Evolutionary conservation across 2,329 filamentous ascomycete genomes (phyloP), one percentile per base, ranked within the genome.

Genomic region (Ambrosiella beaveri): DNA sequence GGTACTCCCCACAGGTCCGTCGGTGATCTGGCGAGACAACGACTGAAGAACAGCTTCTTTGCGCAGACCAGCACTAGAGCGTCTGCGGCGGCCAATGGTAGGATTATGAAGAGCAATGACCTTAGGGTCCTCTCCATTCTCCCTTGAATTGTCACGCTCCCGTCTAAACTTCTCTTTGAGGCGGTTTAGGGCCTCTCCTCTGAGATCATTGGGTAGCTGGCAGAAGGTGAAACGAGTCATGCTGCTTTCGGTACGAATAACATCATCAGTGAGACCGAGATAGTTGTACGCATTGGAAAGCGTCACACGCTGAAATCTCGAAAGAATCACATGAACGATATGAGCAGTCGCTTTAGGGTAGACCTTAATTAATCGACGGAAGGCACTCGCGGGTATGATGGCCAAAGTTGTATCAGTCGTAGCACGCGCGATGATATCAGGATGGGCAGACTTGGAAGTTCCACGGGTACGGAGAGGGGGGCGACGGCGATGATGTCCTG

Each of bases 341-440:
- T 98, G 94, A 1, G 93, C 85, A 1, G 93, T 96, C 8, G 94
- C 90, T 71, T 94, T 95, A 8, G 93, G 93, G 65, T 97, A 98
- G 27, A 96, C 84, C 66, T 88, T 82, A 55, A 95, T 98, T 56
- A 98, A 74, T 7, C 94, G 83, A 57, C 89, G 82, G 65, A 98
- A 98, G 2, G 93, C 94, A 67, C 89, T 95, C 0, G 93, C 93
- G 1, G 94, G 94, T 59, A 98, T 98, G 62, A 98, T 94, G 5
- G 93, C 93, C 69, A 98, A 96, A 0, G 94, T 98, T 0, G 93
- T 98, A 67, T 98, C 94, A 27, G 94, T 86, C 13, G 89, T 94
- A 5, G 93, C 93, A 63, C 93, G 80, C n/a, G 91, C 93, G 63
- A 98, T 88, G 62, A 98, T 93, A 66, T 98, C 93, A 9, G 93